phyloP scores from a whole-genome alignment of 257 asterid genomes.

The Gentiana dahurica region DNA sequence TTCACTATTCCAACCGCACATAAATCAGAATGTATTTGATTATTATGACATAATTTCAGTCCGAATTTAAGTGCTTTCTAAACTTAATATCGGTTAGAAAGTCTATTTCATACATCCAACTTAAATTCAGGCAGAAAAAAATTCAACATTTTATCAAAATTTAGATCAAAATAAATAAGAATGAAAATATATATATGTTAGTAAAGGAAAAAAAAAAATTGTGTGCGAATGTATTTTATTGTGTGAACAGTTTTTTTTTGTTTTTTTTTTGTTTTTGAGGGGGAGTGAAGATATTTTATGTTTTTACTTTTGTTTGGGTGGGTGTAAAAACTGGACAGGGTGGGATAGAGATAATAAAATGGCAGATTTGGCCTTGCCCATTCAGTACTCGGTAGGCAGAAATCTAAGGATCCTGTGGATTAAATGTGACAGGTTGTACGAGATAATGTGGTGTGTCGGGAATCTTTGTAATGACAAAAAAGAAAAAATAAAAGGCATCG shows the following conservation, averaged over 20 bases:
- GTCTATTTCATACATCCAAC: too few relatives aligned
- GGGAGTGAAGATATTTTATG: not conserved
- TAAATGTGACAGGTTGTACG: constrained; percentile 19
- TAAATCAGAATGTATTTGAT: too few relatives aligned
- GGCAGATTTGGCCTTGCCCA: constrained; percentile 2
- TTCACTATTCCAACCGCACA: not conserved
- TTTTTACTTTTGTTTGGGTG: not conserved
- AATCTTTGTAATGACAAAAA: constrained; percentile 12
- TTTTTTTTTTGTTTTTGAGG: not conserved
- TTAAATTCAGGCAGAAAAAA: too few relatives aligned
- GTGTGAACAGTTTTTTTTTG: not conserved
- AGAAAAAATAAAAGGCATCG: too few relatives aligned
- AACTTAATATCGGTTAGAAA: too few relatives aligned
- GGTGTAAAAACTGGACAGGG: not conserved
- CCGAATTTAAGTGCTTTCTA: not conserved
- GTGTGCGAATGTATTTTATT: not conserved
- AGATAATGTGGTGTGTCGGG: constrained; percentile 19
- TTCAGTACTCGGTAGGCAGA: not conserved
- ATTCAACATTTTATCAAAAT: too few relatives aligned
- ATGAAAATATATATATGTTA: not conserved
- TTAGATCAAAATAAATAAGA: too few relatives aligned
- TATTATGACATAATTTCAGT: not conserved
- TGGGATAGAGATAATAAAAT: constrained; percentile 7
- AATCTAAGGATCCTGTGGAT: constrained; percentile 9
- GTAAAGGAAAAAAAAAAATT: not conserved